A percentile compares a stretch with the other conserved stretches of the same genome.
phyloP scores from a whole-genome alignment of 176 grass and related monocot genomes.

The Eremochloa ophiuroides region DNA sequence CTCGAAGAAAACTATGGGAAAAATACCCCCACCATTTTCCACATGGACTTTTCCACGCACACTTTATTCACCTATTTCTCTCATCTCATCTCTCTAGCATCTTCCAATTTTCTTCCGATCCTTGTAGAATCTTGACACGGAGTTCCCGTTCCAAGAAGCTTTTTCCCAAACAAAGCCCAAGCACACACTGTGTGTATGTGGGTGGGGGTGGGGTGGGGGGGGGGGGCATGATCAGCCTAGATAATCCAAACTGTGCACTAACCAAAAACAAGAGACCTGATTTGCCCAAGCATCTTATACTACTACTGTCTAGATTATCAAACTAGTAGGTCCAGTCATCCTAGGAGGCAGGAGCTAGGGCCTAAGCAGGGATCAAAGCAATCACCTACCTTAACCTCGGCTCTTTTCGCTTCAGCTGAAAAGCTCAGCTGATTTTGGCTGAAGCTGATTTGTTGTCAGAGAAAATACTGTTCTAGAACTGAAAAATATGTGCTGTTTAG shows the following conservation, averaged over 20 bases:
- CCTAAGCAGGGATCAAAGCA: not conserved
- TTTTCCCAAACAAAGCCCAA: not conserved
- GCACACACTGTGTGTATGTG: not conserved
- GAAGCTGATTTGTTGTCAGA: no score
- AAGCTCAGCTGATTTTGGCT: no score
- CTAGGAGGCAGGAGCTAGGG: conserved; percentile 4
- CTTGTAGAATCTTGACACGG: conserved; percentile 8
- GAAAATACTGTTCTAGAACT: no score
- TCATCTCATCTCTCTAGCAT: not conserved
- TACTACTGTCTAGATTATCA: not conserved
- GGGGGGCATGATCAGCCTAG: not conserved
- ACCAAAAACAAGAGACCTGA: not conserved
- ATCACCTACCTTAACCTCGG: conserved; percentile 33
- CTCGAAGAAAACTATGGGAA: not conserved
- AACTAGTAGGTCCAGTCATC: conserved; percentile 28
- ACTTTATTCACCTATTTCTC: conserved; percentile 14
- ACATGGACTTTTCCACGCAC: not conserved
- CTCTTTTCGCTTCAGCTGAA: no score
- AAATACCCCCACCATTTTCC: not conserved
- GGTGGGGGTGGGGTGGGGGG: no score
- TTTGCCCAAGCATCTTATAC: not conserved
- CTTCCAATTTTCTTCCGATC: not conserved
- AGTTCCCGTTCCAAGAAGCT: not conserved
- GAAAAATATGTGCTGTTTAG: no score
- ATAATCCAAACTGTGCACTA: not conserved